Base-by-base conservation (phyloP, 2,329 filamentous ascomycete genomes). In the Blastomyces gilchristii region DNA sequence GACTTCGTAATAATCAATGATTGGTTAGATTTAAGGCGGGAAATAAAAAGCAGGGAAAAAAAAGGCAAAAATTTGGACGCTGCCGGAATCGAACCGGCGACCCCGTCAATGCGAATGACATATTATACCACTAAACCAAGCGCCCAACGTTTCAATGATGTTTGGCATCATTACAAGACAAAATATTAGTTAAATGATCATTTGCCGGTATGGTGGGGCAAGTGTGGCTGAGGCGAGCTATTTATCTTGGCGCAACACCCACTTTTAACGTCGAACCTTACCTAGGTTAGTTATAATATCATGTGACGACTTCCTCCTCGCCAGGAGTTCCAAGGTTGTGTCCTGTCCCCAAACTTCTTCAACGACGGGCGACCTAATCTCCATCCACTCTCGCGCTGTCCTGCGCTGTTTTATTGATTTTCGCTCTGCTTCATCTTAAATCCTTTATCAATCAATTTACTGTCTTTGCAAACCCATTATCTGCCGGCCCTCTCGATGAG, bases 401-500 rank as follows among this genome's bases (percentile, higher is more conserved):
- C 7, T 39, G 37, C 7, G 9, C 37, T 39, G 9, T 39, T 39
- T 37, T 8, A 3, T 12, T 39, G 1, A 39, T 39, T 39, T 39
- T 39, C 37, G 9, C 37, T 39, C 37, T 39, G n/a, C 54, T n/a
- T n/a, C 54, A 41, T 18, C n/a, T 16, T 43, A 43, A 22, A 28
- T 7, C 39, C 14, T 28, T 22, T 41, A 25, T 41, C n/a, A 18
- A 43, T 12, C 1, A 56, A n/a, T 16, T 39, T 14, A 31, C 43
- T 50, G n/a, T 53, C 47, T 60, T 65, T 49, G 50, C 67, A 65
- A 64, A 47, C 58, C 62, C 54, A 53, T 61, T 62, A 37, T 63
- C 63, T 61, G 52, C 43, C 65, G 9, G 68, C 65, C 68, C 65
- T 61, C 71, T 75, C 73, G 67, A 76, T 74, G 74, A 75, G 68